Base-by-base conservation (phyloP, 2,329 filamentous ascomycete species). In the Colletotrichum echinochloae region DNA sequence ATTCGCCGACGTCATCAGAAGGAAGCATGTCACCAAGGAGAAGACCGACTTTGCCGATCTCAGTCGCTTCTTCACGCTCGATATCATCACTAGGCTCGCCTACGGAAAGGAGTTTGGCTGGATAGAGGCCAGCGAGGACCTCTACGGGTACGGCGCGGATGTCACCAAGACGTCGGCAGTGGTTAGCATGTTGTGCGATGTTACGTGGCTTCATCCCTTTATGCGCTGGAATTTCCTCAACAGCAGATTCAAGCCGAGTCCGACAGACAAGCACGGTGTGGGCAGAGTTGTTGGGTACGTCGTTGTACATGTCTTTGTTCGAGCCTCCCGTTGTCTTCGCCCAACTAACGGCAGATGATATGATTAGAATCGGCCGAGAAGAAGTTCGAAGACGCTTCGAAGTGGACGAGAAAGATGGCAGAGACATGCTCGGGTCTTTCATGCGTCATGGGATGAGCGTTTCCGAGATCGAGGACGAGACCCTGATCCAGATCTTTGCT, bases 11-110 rank as follows among this genome's bases (percentile, higher is more conserved):
- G 9, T 56, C 33, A 56, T 67, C 16, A 57, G 51, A 37, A 46
- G 28, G n/a, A 64, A 64, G 33, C 60, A 67, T 18, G 18, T 67
- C 30, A 54, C 57, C 46, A 63, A 30, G 33, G 33, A 33, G 20
- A 55, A 55, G 28, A 23, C 46, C 26, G 75, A 83, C 87, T 71
- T 73, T 86, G 54, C 80, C 80, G 16, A 74, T 75, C 9, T 80
- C 81, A 48, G 79, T 82, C 81, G 83, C 30, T 85, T 80, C 77
- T 83, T 86, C 66, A 85, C 84, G 0, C 75, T 87, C 2, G 86
- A 87, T 71, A 81, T 85, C 23, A 83, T 88, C 60, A 84, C 81
- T 46, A 80, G 80, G 37, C 73, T 87, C n/a, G 83, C 82, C 1
- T 82, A 86, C 35, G 85, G 85, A n/a, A 73, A 81, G 51, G 75